Percentiles rank a stretch among this genome's conserved stretches.
These are phyloP conservation scores for Macadamia integrifolia DNA, from an alignment of 164 flowering plant species.

Conservation along the genomic window DNA sequence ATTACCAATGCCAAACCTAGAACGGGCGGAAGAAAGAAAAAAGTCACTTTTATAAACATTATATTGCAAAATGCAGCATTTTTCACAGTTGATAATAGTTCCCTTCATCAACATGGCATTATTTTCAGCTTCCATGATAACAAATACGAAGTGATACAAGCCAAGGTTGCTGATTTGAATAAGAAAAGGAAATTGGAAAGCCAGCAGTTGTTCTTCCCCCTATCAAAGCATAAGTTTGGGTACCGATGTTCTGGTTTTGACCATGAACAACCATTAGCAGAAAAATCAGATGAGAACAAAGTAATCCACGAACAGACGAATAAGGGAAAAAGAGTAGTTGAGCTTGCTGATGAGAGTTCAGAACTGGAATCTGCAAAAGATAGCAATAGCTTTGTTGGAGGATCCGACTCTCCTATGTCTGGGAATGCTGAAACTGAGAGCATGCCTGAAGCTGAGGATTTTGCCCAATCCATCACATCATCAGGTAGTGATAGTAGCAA, in stretches of 20 bases:
- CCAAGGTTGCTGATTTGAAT: conserved; percentile 18
- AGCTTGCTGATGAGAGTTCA: conserved; percentile 3
- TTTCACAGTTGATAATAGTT: no score
- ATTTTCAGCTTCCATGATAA: conserved; percentile 22
- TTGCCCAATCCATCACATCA: conserved; percentile 29
- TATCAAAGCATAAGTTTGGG: conserved; percentile 44
- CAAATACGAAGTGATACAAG: neutral
- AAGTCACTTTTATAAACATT: no score
- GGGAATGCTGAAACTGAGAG: conserved; percentile 14
- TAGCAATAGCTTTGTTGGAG: conserved; percentile 39
- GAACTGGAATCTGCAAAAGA: conserved; percentile 37
- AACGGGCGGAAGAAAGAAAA: no score
- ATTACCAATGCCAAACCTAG: no score
- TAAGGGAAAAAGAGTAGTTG: conserved; percentile 9
- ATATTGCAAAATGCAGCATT: no score
- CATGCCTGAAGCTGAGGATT: conserved; percentile 5
- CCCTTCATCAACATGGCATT: no score
- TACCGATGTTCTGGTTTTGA: conserved; percentile 16
- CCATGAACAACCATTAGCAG: conserved; percentile 3
- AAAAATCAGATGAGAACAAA: conserved; percentile 11
- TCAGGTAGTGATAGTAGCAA: conserved; percentile 20
- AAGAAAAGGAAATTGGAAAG: conserved; percentile 63
- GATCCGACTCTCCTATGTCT: conserved; percentile 1
- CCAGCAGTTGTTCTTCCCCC: conserved; percentile 43
- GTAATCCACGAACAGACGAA: neutral